Base-by-base conservation (phyloP, 2,329 filamentous ascomycete genomes). In the Epichloe glyceriae region DNA sequence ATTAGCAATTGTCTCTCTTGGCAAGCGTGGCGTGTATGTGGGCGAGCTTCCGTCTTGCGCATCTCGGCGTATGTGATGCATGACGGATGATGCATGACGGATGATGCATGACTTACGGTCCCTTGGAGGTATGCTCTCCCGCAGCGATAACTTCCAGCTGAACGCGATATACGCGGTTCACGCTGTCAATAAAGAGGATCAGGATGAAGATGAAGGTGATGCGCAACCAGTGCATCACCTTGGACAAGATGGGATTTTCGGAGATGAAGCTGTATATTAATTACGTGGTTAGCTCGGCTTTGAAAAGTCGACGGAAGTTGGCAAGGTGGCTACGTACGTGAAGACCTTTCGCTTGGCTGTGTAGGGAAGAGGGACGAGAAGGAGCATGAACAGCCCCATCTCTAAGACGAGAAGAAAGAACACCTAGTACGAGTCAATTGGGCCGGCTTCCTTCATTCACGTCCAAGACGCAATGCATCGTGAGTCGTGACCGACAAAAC, bases 201-300 rank as follows among this genome's bases (percentile, higher is more conserved):
- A 97, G 76, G 63, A 98, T 97, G 74, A 98, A 98, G 66, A 98
- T 91, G 67, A 98, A 98, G 2, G 89, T 95, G 52, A 98, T 98
- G 79, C 96, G 97, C 73, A 98, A 78, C 62, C 89, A 91, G 74
- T 98, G 96, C 75, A 97, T 91, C 57, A 97, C 68, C 69, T 97
- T 96, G 40, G 90, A 93, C 53, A 98, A 79, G 49, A 83, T 54
- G 0, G 77, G 85, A 65, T 84, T 94, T 65, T 91, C 88, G 49
- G 90, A 96, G 64, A 98, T 90, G 80, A 98, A 98, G 61, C 85
- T 88, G 55, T 50, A 37, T 5, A 26, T 47, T 33, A 14, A 26
- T 47, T 33, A 14, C 15, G 44, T 2, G 8, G 20, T 50, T 8
- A 38, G 39, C 30, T 15, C 26, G 8, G 41, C 30, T 10, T 30